Base-by-base conservation (phyloP, 192 early-diverging fungal genomes). In the Umbelopsis sp. region DNA sequence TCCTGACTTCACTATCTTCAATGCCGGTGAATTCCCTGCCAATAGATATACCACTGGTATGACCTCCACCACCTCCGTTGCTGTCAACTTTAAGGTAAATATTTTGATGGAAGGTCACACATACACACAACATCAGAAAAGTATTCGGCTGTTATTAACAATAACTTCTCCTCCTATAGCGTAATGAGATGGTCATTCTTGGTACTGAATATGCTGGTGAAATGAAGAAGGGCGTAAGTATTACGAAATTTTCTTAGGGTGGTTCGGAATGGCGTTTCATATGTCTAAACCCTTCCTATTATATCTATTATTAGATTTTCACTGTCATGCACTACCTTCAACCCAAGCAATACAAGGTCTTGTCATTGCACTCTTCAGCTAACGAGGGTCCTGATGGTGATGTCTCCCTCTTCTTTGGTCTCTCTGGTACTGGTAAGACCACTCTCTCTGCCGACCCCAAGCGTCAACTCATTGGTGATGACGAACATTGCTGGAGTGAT, bases 401-500 rank as follows among this genome's bases (percentile, higher is more conserved):
- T 81, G 95, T 97, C 21, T 95, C 97, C 26, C 82, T 99, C 71
- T 99, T 99, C 93, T 99, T 99, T 81, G 97, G 97, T 73, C 89
- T 97, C 22, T 96, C 95, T 22, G 97, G 96, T 68, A 99, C 97
- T 45, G 97, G 97, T 70, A 99, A 99, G 87, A 99, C 97, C 69
- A 99, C 97, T 26, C 88, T 99, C 52, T 95, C 93, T 29, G 97
- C 97, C 8, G 96, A 99, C 74, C 96, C 95, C 10, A 90, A 85
- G 77, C 93, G 97, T 45, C 86, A 87, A 74, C 82, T 99, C 56
- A 99, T 99, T 78, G 97, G 97, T 83, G 97, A 99, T 83, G 97
- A 99, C 84, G 97, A 99, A 84, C 97, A 99, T 83, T 97, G 96
- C 81, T 99, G 97, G 97, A 93, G 92, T n/a, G 94, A 97, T 75